phyloP scores from a whole-genome alignment of 176 grass and related monocot genomes.

The Carex littledalei region DNA sequence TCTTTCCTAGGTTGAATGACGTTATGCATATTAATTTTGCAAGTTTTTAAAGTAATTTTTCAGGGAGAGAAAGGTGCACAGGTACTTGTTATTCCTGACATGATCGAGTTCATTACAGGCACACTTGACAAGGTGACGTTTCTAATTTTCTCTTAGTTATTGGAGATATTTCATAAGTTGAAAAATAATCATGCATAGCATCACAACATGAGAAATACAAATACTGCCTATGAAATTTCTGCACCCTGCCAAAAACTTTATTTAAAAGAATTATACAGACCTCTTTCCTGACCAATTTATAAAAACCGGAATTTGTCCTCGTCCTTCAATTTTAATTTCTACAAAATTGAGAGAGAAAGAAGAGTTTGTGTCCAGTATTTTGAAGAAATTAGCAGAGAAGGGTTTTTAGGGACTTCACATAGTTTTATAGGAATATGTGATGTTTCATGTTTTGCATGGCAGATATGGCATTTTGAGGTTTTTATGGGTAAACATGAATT shows the following conservation, averaged over 20 bases:
- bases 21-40: background rate
- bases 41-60: constrained; percentile 14
- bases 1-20: background rate
- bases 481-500: background rate
- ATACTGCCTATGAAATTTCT: background rate
- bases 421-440: background rate
- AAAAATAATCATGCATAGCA: background rate
- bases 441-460: background rate
- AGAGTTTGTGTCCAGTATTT: background rate
- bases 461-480: background rate
- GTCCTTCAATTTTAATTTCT: background rate
- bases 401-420: background rate
- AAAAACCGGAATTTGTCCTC: background rate
- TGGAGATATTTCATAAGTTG: constrained; percentile 1
- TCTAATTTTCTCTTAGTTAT: background rate
- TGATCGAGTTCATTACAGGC: constrained; percentile 65
- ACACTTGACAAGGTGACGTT: constrained; percentile 63
- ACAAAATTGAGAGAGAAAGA: background rate
- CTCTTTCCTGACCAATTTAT: background rate
- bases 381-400: background rate
- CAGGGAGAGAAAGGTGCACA: constrained; percentile 84
- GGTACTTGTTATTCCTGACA: constrained; percentile 84
- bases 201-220: background rate
- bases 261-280: background rate
- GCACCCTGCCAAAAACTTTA: background rate